Percentiles rank a stretch among this genome's conserved stretches.
These are phyloP conservation scores for Scheffersomyces amazonensis DNA, from an alignment of 805 yeast species.

Conservation along the genomic window DNA sequence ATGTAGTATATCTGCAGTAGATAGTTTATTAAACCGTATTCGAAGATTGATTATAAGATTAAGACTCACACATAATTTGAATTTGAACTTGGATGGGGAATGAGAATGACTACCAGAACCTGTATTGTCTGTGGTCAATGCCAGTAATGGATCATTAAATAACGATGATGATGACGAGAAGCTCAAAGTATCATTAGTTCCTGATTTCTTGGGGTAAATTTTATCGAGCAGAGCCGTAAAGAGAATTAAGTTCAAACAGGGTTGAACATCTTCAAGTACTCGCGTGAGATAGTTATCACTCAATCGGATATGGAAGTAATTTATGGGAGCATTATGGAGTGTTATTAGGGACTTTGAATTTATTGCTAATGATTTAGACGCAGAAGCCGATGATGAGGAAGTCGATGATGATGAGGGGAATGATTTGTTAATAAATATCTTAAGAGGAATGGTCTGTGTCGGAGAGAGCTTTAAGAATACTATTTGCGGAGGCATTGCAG, in stretches of 20 bases:
- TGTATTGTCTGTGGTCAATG: background rate
- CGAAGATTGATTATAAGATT: background rate
- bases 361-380: constrained; percentile 4
- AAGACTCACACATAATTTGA: background rate
- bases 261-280: background rate
- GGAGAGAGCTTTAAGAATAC: constrained; percentile 7
- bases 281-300: constrained; percentile 7
- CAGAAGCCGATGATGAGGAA: background rate
- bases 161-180: background rate
- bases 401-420: background rate
- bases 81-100: constrained; percentile 1
- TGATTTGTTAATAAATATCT: constrained; percentile 7
- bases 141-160: background rate
- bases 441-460: constrained; percentile 6
- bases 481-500: constrained; percentile 14
- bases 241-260: background rate
- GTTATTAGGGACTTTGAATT: constrained; percentile 10
- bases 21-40: background rate
- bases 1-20: background rate
- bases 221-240: too few species aligned
- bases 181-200: background rate
- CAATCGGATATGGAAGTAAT: constrained; percentile 7
- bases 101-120: background rate
- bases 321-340: constrained; percentile 3
- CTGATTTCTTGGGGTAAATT: too few species aligned